Conservation (phyloP, 495 filamentous ascomycete genomes). For the Annulohypoxylon nitens region DNA sequence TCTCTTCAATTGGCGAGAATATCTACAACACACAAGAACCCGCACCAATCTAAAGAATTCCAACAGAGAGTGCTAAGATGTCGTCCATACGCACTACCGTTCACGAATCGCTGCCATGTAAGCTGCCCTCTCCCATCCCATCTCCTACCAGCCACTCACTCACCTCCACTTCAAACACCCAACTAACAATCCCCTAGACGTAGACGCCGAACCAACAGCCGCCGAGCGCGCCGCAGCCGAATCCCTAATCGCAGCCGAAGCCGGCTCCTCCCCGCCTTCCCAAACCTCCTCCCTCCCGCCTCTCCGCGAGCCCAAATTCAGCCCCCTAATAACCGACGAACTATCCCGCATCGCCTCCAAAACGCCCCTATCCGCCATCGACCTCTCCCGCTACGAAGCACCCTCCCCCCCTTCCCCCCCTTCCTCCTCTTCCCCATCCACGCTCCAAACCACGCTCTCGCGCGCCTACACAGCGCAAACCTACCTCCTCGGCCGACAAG, state of each 20-base stretch:
- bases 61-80: constrained; percentile 59
- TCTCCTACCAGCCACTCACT: neutral
- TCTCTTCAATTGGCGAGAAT: constrained; percentile 12
- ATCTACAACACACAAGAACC: constrained; percentile 36
- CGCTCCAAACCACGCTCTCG: constrained; percentile 48
- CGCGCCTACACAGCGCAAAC: constrained; percentile 73
- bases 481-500: constrained; percentile 74
- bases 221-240: constrained; percentile 68
- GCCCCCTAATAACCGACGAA: constrained; percentile 73
- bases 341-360: constrained; percentile 55
- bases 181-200: constrained; percentile 63
- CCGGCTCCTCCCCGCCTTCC: too few species aligned
- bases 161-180: constrained; percentile 33
- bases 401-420: constrained; percentile 49
- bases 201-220: constrained; percentile 75
- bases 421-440: constrained; percentile 36
- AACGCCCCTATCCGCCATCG: constrained; percentile 72
- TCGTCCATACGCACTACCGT: constrained; percentile 73
- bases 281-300: constrained; percentile 61
- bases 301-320: constrained; percentile 59
- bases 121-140: constrained; percentile 25
- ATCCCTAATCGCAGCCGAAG: constrained; percentile 74
- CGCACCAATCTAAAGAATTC: neutral
- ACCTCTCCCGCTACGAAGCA: constrained; percentile 85
- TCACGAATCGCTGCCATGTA: constrained; percentile 91